phyloP scores from a whole-genome alignment of 306 rosid genomes.

The Pterocarpus santalinus region DNA sequence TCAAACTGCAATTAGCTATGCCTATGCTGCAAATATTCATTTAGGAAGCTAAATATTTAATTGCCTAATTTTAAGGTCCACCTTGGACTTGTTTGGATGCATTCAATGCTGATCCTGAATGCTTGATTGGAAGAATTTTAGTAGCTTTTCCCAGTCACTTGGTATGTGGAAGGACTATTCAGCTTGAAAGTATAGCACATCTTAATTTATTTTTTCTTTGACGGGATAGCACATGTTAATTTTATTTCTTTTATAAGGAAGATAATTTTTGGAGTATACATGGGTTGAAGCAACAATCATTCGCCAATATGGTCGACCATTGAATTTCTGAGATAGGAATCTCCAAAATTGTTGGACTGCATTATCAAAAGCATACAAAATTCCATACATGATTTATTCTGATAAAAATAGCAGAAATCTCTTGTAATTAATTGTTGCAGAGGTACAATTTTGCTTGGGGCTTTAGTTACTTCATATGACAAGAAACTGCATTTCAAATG shows the following conservation, averaged over 20 bases:
- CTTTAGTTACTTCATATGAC: not conserved
- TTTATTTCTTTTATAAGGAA: conserved; percentile 30
- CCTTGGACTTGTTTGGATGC: conserved; percentile 22
- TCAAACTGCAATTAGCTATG: not conserved
- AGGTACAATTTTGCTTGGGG: not conserved
- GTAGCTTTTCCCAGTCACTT: conserved; percentile 22
- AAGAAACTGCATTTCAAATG: not conserved
- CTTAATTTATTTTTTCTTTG: not conserved
- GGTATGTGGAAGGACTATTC: conserved; percentile 35
- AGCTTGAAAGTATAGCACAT: conserved; percentile 21
- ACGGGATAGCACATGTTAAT: not conserved
- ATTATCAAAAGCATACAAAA: not conserved
- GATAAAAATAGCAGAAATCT: not conserved
- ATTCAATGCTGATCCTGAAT: conserved; percentile 27
- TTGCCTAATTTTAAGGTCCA: not conserved
- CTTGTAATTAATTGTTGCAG: not conserved
- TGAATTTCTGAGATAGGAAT: conserved; percentile 23
- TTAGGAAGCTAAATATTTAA: conserved; percentile 23
- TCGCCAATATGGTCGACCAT: not conserved
- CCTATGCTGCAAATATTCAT: conserved; percentile 18
- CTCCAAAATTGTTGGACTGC: conserved; percentile 12
- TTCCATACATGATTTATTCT: not conserved
- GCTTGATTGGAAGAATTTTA: conserved; percentile 14
- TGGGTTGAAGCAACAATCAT: conserved; percentile 4
- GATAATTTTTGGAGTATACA: conserved; percentile 19